Conservation (phyloP, 305 asterid species). For the Rubia peregrina region DNA sequence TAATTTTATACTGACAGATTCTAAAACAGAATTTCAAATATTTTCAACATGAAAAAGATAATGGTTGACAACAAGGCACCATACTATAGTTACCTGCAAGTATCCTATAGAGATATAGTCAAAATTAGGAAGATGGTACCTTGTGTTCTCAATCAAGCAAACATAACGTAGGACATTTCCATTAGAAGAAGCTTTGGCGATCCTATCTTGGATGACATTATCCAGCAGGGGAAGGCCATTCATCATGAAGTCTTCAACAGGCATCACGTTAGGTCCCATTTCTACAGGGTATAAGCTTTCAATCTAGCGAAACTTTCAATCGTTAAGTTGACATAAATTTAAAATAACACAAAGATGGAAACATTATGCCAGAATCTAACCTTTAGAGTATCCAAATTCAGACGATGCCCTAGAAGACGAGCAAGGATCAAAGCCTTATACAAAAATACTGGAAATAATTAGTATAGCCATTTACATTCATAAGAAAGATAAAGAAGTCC, state of each 20-base stretch:
- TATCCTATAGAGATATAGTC: constrained; percentile 8
- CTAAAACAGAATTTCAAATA: not conserved
- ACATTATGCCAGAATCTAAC: constrained; percentile 29
- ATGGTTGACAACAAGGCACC: not conserved
- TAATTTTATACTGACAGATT: not conserved
- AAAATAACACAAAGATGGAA: constrained; percentile 16
- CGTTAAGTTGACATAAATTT: constrained; percentile 8
- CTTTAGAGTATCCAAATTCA: constrained; percentile 64
- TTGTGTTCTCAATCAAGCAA: constrained; percentile 64
- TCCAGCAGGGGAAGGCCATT: constrained; percentile 74
- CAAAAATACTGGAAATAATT: constrained; percentile 12
- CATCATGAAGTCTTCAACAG: constrained; percentile 59
- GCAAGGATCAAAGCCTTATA: constrained; percentile 82
- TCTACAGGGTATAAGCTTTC: constrained; percentile 85
- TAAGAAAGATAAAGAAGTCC: not conserved
- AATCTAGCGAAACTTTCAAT: constrained; percentile 33
- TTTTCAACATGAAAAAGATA: not conserved
- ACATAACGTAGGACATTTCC: constrained; percentile 89
- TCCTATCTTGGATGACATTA: constrained; percentile 45
- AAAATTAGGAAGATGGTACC: constrained; percentile 35
- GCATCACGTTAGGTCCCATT: constrained; percentile 73
- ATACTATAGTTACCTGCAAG: not conserved
- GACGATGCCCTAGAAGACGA: constrained; percentile 76
- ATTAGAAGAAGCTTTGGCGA: constrained; percentile 51
- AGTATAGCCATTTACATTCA: not conserved